Evolutionary conservation across 177 flowering plant genomes (phyloP).

Genomic region (Vitis hybrid): DNA sequence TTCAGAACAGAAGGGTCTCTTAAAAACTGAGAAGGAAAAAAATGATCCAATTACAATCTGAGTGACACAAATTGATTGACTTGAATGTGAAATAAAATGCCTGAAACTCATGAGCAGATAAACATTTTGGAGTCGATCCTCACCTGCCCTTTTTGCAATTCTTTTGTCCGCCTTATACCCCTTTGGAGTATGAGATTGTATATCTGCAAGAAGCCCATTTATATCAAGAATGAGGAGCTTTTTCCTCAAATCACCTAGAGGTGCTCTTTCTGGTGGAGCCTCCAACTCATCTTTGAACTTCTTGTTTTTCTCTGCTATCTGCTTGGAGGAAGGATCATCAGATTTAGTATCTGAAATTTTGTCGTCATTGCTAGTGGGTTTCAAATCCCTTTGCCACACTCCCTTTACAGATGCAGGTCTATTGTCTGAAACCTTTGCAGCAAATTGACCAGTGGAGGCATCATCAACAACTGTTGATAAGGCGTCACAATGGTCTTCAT

Average conservation of each 20-base stretch:
- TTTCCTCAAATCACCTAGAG: conserved; percentile 18
- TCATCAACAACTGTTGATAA: background rate
- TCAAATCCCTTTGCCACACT: background rate
- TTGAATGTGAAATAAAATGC: background rate
- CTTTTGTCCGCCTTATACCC: conserved; percentile 26
- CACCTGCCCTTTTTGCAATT: conserved; percentile 45
- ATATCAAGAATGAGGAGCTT: conserved; percentile 64
- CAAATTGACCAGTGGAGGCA: background rate
- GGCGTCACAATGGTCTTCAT: background rate
- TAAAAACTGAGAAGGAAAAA: conserved; percentile 57
- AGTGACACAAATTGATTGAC: background rate
- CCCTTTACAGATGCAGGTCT: background rate
- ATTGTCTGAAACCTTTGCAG: background rate
- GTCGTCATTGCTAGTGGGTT: background rate
- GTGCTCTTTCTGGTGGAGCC: conserved; percentile 4
- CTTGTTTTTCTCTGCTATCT: background rate
- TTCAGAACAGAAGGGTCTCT: conserved; percentile 78
- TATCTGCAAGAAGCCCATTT: conserved; percentile 61
- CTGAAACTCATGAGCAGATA: background rate
- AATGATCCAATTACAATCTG: background rate
- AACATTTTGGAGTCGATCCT: conserved; percentile 15
- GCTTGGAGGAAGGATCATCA: background rate
- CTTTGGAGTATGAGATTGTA: conserved; percentile 44
- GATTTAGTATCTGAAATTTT: conserved; percentile 1
- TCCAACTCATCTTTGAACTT: background rate